Base-by-base conservation (phyloP, 768 basidiomycete genomes). In the Boletellus sp. region DNA sequence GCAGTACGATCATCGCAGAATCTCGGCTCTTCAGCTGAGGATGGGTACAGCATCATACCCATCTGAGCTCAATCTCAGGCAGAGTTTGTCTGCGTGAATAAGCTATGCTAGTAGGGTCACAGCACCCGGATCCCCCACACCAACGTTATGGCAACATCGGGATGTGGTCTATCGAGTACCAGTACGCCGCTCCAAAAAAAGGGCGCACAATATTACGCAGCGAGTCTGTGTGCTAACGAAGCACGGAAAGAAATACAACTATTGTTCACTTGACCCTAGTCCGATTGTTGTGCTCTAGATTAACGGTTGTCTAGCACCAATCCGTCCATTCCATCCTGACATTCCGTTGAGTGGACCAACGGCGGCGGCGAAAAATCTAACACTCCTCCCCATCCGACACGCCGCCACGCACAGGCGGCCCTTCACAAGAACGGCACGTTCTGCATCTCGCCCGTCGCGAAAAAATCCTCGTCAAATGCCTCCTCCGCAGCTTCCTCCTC, bases 371-470 rank as follows among this genome's bases (percentile, higher is more conserved):
- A 39, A 19, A 6, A 20, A 16, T 9, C 1, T 11, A 16, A n/a
- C 20, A 9, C 10, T 2, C 33, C 10, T 2, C 33, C 34, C 31
- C 15, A 28, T 28, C 28, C 28, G 28, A 28, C 28, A 8, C 7
- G 4, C 28, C 28, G 28, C 4, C n/a, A 16, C 24, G 34, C 16
- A 4, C 40, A 3, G 10, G 6, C 16, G 2, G 13, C 16, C 20
- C 6, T 6, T 48, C 60, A 85, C 64, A 85, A 66, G 67, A 81
- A 87, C 23, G 79, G 84, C 45, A 85, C 84, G 57, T 80, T 84
- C 74, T 80, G 81, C 88, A 89, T 91, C 73, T 93, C 89, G 10
- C 83, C 90, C 24, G 85, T 80, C 31, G 85, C 88, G 49, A 87
- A 68, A 54, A 92, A 66, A 65, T 90, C 87, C 59, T 90, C 88